A percentile compares a stretch with the other conserved stretches of the same genome.
Evolutionary conservation across 2,329 filamentous ascomycete species (phyloP).

Genomic region (Colletotrichum incanum): DNA sequence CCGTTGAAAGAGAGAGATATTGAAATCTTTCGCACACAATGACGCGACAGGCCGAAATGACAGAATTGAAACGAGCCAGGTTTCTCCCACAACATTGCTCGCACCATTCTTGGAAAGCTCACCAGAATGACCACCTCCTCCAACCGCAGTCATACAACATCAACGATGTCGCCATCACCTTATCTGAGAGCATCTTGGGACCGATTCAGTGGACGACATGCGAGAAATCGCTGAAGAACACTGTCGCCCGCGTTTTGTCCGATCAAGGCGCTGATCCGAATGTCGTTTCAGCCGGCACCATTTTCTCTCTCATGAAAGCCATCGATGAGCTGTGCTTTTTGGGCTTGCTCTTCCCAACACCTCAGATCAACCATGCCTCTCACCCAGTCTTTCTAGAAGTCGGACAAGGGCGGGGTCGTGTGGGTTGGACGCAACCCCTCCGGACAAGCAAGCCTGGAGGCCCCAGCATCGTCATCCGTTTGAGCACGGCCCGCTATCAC

Average conservation of each 20-base stretch:
- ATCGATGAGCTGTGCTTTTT: slow-evolving; percentile 36
- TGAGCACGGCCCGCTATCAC: slow-evolving; percentile 38
- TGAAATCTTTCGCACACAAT: not conserved
- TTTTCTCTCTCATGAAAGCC: slow-evolving; percentile 36
- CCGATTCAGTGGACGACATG: slow-evolving; percentile 26
- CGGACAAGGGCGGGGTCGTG: slow-evolving; percentile 32
- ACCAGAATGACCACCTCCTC: slow-evolving; percentile 8
- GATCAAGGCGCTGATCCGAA: slow-evolving; percentile 31
- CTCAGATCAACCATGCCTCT: slow-evolving; percentile 34
- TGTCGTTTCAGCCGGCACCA: slow-evolving; percentile 10
- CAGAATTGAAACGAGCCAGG: slow-evolving; percentile 22
- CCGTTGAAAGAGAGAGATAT: not conserved
- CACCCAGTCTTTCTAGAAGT: slow-evolving; percentile 36
- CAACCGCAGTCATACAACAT: slow-evolving; percentile 29
- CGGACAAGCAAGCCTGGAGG: slow-evolving; percentile 22
- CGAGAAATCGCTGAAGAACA: slow-evolving; percentile 25
- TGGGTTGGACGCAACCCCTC: slow-evolving; percentile 39
- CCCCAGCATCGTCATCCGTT: slow-evolving; percentile 38
- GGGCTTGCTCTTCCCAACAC: slow-evolving; percentile 31
- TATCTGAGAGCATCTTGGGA: slow-evolving; percentile 31
- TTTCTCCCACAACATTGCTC: slow-evolving; percentile 21
- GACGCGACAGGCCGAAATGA: slow-evolving; percentile 12
- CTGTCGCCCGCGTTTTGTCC: slow-evolving; percentile 22
- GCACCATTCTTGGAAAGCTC: slow-evolving; percentile 18
- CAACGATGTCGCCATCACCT: slow-evolving; percentile 35